A percentile compares a stretch with the other conserved stretches of the same genome.
These are phyloP conservation scores for Gnetum montanum DNA, from an alignment of 75 land plant genomes.

Conservation along the genomic window DNA sequence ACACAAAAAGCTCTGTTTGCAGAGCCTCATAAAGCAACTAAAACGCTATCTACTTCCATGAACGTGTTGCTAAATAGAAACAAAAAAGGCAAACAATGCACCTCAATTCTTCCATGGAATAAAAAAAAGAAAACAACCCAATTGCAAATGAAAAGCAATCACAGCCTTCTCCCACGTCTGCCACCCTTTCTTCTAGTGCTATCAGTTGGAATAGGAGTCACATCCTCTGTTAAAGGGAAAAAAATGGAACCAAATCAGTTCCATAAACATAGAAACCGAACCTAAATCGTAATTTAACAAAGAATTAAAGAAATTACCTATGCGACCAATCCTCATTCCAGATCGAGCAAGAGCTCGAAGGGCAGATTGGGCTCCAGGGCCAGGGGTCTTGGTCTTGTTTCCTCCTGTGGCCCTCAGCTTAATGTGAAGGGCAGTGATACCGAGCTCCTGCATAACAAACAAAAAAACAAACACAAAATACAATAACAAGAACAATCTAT, in stretches of 20 bases:
- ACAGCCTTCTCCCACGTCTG: constrained; percentile 46
- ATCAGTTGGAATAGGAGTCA: constrained; percentile 33
- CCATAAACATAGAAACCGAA: too few relatives aligned
- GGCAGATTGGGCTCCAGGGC: constrained; percentile 50
- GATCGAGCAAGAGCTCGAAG: constrained; percentile 67
- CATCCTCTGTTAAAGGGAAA: neutral
- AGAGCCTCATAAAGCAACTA: too few relatives aligned
- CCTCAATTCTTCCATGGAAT: too few relatives aligned
- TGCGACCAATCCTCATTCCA: constrained; percentile 72
- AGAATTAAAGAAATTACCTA: constrained; percentile 29
- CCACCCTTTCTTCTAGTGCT: constrained; percentile 60
- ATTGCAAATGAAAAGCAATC: neutral
- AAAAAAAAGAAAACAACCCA: too few relatives aligned
- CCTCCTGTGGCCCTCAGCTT: constrained; percentile 49
- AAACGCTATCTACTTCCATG: too few relatives aligned
- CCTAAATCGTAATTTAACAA: too few relatives aligned
- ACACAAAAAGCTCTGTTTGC: too few relatives aligned
- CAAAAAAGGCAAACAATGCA: too few relatives aligned
- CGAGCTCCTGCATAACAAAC: constrained; percentile 20
- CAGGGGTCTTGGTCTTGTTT: constrained; percentile 46
- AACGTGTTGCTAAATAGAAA: too few relatives aligned
- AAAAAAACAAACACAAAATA: neutral
- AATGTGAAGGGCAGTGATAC: constrained; percentile 43
- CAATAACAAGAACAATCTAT: too few relatives aligned
- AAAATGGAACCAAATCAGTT: too few relatives aligned